A percentile compares a stretch with the other conserved stretches of the same genome.
Evolutionary conservation across 1,139 yeast genomes (phyloP).

Genomic region (Pichia sp.): DNA sequence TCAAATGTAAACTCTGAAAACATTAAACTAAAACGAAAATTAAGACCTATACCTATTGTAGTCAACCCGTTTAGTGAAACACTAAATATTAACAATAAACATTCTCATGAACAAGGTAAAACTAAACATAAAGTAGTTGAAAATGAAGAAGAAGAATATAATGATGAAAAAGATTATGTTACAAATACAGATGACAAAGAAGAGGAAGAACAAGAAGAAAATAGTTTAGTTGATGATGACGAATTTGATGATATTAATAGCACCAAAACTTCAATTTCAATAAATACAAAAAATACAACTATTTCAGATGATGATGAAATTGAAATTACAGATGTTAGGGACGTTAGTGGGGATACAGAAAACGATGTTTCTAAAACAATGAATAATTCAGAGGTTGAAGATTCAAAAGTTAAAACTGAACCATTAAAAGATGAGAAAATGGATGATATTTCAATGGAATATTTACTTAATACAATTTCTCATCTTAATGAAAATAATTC

Average conservation of each 20-base stretch:
- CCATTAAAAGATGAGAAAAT: background rate
- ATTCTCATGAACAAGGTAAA: background rate
- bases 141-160: background rate
- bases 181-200: background rate
- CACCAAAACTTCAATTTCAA: background rate
- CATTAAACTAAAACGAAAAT: too few relatives aligned
- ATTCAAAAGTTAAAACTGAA: background rate
- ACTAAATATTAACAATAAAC: background rate
- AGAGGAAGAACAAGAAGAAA: background rate
- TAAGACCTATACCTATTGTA: too few relatives aligned
- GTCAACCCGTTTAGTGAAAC: too few relatives aligned
- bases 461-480: conserved; percentile 19
- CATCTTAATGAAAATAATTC: conserved; percentile 18
- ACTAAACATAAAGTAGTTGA: background rate
- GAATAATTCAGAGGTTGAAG: background rate
- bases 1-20: too few relatives aligned
- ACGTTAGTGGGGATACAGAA: background rate
- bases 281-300: background rate
- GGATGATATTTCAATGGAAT: conserved; percentile 18
- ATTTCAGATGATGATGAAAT: conserved; percentile 14
- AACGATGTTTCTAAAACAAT: background rate
- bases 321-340: conserved; percentile 15
- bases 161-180: too few relatives aligned
- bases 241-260: background rate
- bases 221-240: too few relatives aligned